A percentile compares a stretch with the other conserved stretches of the same genome.
Conservation (phyloP, 192 early-diverging fungal species). For the Coemansia sp. region DNA sequence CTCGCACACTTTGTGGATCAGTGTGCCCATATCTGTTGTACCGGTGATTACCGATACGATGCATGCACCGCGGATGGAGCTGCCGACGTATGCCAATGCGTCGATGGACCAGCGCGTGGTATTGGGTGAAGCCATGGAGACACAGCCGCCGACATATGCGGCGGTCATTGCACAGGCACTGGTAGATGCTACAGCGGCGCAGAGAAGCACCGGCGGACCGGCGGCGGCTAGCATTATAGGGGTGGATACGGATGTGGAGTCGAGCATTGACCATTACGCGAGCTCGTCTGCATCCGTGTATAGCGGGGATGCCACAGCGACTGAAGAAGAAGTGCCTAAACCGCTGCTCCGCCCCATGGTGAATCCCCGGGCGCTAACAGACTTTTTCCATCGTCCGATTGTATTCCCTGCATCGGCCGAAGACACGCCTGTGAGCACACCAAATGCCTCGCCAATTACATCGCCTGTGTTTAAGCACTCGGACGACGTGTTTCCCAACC, state of each 20-base stretch:
- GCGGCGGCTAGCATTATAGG: no score
- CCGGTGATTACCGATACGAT: constrained; percentile 23
- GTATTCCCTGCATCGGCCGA: constrained; percentile 45
- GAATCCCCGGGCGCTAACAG: constrained; percentile 18
- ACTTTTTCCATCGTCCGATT: constrained; percentile 35
- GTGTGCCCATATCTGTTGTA: constrained; percentile 43
- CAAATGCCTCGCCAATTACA: constrained; percentile 13
- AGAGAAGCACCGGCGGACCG: neutral
- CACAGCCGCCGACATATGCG: constrained; percentile 39
- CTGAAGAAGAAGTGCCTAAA: constrained; percentile 14
- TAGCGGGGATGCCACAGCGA: constrained; percentile 13
- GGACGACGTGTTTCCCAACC: constrained; percentile 4
- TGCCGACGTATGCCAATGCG: constrained; percentile 39
- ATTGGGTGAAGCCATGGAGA: constrained; percentile 17
- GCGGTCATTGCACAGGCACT: constrained; percentile 17
- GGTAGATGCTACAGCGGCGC: neutral
- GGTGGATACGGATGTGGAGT: neutral
- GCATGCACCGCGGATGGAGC: constrained; percentile 16
- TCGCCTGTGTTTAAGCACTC: constrained; percentile 29
- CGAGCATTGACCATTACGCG: neutral
- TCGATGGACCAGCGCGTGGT: constrained; percentile 32
- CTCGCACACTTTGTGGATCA: constrained; percentile 46
- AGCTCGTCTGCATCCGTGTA: no score
- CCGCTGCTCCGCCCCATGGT: constrained; percentile 22
- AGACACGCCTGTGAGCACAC: constrained; percentile 24